Base-by-base conservation (phyloP, 2,329 filamentous ascomycete genomes). In the Beauveria varroae region DNA sequence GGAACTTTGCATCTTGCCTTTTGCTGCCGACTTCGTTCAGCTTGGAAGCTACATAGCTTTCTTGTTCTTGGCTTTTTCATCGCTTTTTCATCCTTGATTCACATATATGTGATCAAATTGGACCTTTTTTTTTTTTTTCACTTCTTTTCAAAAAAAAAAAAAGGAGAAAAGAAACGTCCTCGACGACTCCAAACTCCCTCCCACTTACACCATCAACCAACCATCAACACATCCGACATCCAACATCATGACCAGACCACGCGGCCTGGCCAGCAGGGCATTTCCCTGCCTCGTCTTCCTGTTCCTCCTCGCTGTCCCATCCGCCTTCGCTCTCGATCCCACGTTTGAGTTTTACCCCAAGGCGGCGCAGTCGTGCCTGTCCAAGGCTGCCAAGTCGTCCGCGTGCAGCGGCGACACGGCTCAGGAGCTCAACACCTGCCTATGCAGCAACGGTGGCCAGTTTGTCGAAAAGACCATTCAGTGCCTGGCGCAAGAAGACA, bases 261-360 rank as follows among this genome's bases (percentile, higher is more conserved):
- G 18, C 5, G 24, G 12, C 12, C 12, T 26, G 30, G 51, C 43
- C 44, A 9, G 24, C 37, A 20, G 18, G 18, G 30, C 34, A 20
- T 16, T 8, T 14, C 20, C 26, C 8, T 9, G 14, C 24, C 24
- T 30, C 22, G 16, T 51, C 16, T 8, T 51, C 5, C 16, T 41
- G 14, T 14, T 56, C 12, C 24, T 52, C 2, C 2, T 22, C 22
- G 34, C 47, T 10, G 47, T 40, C 4, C 53, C 40, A 3, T 3
- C 40, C 26, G 34, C 44, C 64, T 16, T 63, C 50, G 67, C 69
- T 41, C 58, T 74, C 52, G 59, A 70, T 3, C 74, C 76, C 64
- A 72, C 79, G 68, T 81, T 81, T 65, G 71, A 69, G 28, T 66
- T 72, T 26, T 81, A 81, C 64, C 79, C 79, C 0, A 18, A 65